phyloP scores from a whole-genome alignment of 2,329 filamentous ascomycete genomes.

The Fusarium sp. region DNA sequence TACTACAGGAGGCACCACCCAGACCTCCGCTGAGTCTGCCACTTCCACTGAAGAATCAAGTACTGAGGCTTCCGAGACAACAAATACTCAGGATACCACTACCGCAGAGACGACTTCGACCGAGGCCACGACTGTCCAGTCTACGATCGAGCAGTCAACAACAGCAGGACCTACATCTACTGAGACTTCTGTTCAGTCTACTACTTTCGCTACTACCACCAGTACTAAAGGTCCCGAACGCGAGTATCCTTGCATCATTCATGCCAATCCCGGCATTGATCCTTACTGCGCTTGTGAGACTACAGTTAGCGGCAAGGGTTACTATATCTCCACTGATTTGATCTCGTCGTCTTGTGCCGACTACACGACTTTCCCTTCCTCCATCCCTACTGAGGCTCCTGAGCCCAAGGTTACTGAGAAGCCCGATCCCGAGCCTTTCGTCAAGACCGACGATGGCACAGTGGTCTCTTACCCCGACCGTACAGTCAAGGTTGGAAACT shows the following conservation, averaged over 20 bases:
- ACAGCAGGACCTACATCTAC: not conserved
- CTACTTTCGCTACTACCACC: not conserved
- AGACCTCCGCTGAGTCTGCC: not conserved
- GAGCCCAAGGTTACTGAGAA: constrained; percentile 4
- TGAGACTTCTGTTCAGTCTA: not conserved
- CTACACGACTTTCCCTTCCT: constrained; percentile 16
- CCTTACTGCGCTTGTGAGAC: constrained; percentile 4
- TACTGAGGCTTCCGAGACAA: not conserved
- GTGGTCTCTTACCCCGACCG: constrained; percentile 17
- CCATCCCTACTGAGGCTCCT: not conserved
- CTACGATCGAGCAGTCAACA: not conserved
- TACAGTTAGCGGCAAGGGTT: not conserved
- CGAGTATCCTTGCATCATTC: constrained; percentile 3
- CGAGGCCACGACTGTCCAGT: not conserved
- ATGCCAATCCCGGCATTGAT: not conserved
- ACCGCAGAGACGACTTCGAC: not conserved
- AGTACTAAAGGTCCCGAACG: not conserved
- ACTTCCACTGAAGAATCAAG: not conserved
- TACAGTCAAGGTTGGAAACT: not conserved
- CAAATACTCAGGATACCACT: not conserved
- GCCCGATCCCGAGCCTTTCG: not conserved
- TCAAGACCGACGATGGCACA: constrained; percentile 8
- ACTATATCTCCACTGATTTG: not conserved
- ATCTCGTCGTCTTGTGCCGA: constrained; percentile 3
- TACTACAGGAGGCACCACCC: not conserved